A percentile compares a stretch with the other conserved stretches of the same genome.
phyloP scores from a whole-genome alignment of 176 grass and related monocot species.

The Cymbopogon citratus region DNA sequence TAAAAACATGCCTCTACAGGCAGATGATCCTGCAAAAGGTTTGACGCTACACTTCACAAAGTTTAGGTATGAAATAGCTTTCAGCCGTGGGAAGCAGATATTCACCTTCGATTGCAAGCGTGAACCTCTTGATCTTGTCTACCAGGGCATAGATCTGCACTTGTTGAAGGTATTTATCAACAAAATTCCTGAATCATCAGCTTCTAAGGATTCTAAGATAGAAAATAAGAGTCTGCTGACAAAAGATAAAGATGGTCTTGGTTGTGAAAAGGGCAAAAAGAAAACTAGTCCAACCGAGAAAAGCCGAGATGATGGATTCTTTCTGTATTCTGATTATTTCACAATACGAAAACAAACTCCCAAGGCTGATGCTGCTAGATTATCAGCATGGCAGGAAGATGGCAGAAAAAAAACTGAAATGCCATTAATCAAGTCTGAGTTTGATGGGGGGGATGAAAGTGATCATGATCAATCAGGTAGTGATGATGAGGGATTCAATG shows the following conservation, averaged over 20 bases:
- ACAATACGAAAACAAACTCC: slow-evolving; percentile 91
- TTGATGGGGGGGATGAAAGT: slow-evolving; percentile 53
- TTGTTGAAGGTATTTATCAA: slow-evolving; percentile 69
- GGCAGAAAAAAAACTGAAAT: slow-evolving; percentile 65
- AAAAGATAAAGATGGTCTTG: slow-evolving; percentile 38
- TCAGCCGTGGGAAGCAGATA: slow-evolving; percentile 84
- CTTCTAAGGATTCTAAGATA: slow-evolving; percentile 40
- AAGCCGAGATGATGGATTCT: slow-evolving; percentile 66
- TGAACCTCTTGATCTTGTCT: slow-evolving; percentile 95
- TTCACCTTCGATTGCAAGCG: slow-evolving; percentile 91
- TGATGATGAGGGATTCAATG: slow-evolving; percentile 94
- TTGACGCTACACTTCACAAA: slow-evolving; percentile 67
- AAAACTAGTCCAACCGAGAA: slow-evolving; percentile 53
- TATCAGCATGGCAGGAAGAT: slow-evolving; percentile 78
- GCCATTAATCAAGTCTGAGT: slow-evolving; percentile 51
- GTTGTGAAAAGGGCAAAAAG: slow-evolving; percentile 48
- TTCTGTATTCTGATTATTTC: slow-evolving; percentile 92
- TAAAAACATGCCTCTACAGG: slow-evolving; percentile 57
- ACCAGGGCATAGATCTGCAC: slow-evolving; percentile 86
- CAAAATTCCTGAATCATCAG: slow-evolving; percentile 41
- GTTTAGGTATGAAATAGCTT: slow-evolving; percentile 74
- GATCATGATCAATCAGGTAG: slow-evolving; percentile 68
- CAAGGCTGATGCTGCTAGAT: slow-evolving; percentile 77
- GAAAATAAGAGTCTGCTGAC: slow-evolving; percentile 36
- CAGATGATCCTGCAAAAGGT: slow-evolving; percentile 86